Base-by-base conservation (phyloP, 2,329 filamentous ascomycete genomes). In the Cryphonectria radicalis region DNA sequence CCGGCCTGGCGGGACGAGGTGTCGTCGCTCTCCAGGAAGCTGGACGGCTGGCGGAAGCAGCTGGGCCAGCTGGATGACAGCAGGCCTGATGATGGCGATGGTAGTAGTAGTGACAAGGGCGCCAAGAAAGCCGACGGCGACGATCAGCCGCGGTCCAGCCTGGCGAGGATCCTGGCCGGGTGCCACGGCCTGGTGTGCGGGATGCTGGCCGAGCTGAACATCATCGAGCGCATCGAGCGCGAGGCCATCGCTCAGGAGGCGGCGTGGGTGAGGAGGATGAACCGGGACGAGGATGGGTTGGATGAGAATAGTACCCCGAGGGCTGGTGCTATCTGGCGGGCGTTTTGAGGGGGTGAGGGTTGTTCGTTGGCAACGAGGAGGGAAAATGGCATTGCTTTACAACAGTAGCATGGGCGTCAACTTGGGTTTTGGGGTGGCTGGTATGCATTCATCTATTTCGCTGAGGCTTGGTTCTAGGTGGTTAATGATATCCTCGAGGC, bases 191-290 rank as follows among this genome's bases (percentile, higher is more conserved):
- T 92, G 62, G 83, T 91, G 17, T 77, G 81, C 64, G 87, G 85
- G 50, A 92, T 92, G 89, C 78, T 90, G 62, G 82, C 81, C n/a
- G 90, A 92, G 81, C 80, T 92, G 73, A 79, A 79, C n/a, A 72
- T 86, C 72, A 92, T 92, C 90, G 84, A 84, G 69, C 83, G 85
- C 75, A 87, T 92, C 70, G 89, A 91, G 79, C 81, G 80, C 63
- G 88, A 89, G 75, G 86, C 88, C 5, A 79, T 89, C 67, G 80
- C 79, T 63, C 82, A 84, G 62, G 90, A 92, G 79, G 84, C 84
- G 70, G 82, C 82, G 59, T 91, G 90, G 88, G 87, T 92, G 60
- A 83, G 83, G 78, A 80, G 76, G 70, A 85, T 88, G 81, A 89
- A 86, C 75, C 77, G 82, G 46, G 46, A 50, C 64, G 80, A 81